Base-by-base conservation (phyloP, 176 grass and related monocot genomes). In the Oryza brachyantha region DNA sequence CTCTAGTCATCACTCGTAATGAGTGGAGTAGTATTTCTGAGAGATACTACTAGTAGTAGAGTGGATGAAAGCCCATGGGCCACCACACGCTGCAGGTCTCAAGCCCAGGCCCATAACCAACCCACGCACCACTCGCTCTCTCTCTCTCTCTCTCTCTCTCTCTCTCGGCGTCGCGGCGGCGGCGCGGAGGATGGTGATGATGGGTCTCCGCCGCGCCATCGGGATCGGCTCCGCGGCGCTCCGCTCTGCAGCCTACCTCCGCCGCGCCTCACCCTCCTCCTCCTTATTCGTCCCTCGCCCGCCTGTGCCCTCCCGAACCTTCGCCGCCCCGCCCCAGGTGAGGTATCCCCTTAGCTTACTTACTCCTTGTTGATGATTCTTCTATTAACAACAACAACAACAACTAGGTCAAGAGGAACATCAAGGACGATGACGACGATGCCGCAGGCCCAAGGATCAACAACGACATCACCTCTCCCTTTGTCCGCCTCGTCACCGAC, bases 381-480 rank as follows among this genome's bases (percentile, higher is more conserved):
- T 43, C 12, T 43, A 14, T 43, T 43, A n/a, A n/a, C n/a, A n/a
- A n/a, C n/a, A n/a, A n/a, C n/a, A 43, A 40, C 38, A 5, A 40
- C 5, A 28, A 3, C 26, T 64, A 86, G 75, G 77, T 16, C 22
- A 90, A 86, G 17, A 70, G 8, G 73, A 77, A 62, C 36, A 10
- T 4, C 61, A 90, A 66, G 70, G 62, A 90, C 8, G 66, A 77
- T 14, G 65, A 36, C 3, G 52, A 75, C 1, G 85, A 22, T 16
- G 35, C 3, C 25, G 35, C 25, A 2, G 76, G 81, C 2, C 70
- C 27, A 0, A 57, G 86, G 25, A 3, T 84, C 26, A 88, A 88
- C 86, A 75, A 80, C 55, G 76, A 78, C 41, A 88, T 88, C 86
- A 80, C 37, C 41, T 25, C 81, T 1, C 70, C 63, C 41, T 80